Percentiles rank a stretch among this genome's conserved stretches.
These are phyloP conservation scores for Ajuga reptans DNA, from an alignment of 305 asterid genomes.

Conservation along the genomic window DNA sequence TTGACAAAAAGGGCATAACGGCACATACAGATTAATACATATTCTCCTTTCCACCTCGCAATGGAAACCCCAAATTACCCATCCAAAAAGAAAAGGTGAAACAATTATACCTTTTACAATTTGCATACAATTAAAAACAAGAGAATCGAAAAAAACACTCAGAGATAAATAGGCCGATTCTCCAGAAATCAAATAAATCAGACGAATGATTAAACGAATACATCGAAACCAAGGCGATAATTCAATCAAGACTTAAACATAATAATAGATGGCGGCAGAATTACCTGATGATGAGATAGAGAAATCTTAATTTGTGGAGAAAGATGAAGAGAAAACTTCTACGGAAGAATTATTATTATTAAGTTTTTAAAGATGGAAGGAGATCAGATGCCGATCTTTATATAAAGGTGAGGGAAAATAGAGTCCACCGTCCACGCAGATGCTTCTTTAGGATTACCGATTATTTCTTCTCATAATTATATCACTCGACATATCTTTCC, in stretches of 20 bases:
- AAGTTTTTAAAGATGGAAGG: not conserved
- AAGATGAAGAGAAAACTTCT: not conserved
- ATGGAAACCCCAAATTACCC: not conserved
- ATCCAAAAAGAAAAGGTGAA: not conserved
- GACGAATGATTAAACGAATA: conserved; percentile 3
- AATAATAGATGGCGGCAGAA: conserved; percentile 2
- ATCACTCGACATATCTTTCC: not conserved
- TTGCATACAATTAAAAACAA: not conserved
- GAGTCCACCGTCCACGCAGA: conserved; percentile 5
- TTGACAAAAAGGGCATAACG: not conserved
- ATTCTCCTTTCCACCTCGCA: not conserved
- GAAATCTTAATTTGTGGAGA: not conserved
- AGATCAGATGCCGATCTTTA: not conserved
- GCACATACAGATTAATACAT: not conserved
- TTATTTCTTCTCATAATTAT: not conserved
- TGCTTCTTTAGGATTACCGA: conserved; percentile 1
- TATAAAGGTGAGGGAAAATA: conserved; percentile 3
- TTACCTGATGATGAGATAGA: conserved; percentile 24
- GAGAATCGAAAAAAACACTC: not conserved
- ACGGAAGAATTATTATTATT: not conserved
- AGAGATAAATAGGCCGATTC: not conserved
- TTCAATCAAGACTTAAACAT: not conserved
- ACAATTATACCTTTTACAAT: conserved; percentile 6
- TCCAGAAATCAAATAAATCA: not conserved
- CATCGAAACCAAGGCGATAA: not conserved